Evolutionary conservation across 139 green algal genomes (phyloP).

Genomic region (Haematococcus sp.): DNA sequence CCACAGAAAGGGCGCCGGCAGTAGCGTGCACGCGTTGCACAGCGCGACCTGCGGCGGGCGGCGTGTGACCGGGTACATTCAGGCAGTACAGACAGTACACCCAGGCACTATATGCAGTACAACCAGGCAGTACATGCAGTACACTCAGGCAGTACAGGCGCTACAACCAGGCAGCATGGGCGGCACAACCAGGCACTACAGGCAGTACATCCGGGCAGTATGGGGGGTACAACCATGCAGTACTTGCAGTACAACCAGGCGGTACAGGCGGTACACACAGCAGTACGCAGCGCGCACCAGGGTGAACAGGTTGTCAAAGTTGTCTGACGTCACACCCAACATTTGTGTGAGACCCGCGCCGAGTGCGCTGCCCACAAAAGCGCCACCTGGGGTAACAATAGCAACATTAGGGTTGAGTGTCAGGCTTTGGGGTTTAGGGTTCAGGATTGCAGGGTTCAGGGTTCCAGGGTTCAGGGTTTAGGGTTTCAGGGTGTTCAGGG

Average conservation of each 20-base stretch:
- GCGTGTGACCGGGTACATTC: no score
- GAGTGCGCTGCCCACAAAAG: constrained; percentile 56
- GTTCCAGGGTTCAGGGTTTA: no score
- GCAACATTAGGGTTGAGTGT: no score
- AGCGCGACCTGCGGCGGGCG: neutral
- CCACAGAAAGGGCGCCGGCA: constrained; percentile 43
- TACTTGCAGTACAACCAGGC: neutral
- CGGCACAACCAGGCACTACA: no score
- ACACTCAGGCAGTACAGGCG: neutral
- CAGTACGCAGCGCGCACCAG: neutral
- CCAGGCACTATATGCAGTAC: no score
- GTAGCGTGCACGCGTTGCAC: constrained; percentile 27
- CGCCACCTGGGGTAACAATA: neutral
- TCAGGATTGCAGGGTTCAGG: no score
- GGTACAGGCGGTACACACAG: neutral
- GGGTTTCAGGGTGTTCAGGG: no score
- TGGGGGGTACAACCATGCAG: no score
- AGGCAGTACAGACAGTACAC: no score
- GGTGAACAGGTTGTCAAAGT: constrained; percentile 58
- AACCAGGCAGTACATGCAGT: neutral
- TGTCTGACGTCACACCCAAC: constrained; percentile 57
- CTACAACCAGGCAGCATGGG: no score
- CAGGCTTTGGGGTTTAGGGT: no score
- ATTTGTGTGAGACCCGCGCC: constrained; percentile 71
- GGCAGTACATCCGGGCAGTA: no score